Base-by-base conservation (phyloP, 202 grass and related monocot species). In the Musa balbisiana region DNA sequence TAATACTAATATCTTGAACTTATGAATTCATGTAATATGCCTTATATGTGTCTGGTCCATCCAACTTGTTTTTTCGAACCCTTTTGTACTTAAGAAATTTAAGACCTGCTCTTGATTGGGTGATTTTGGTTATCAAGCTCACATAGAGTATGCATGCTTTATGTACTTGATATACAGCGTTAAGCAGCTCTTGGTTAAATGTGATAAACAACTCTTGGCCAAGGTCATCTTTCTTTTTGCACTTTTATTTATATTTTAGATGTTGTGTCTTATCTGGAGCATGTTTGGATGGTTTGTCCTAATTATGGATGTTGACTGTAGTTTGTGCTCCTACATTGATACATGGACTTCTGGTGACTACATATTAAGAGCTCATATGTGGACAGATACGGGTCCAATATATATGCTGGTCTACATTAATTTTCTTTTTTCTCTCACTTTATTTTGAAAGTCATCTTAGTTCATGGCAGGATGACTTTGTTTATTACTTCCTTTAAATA, bases 301-400 rank as follows among this genome's bases (percentile, higher is more conserved):
- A 79, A 70, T 49, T 79, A 70, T 79, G 77, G 53, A 59, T 79
- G 66, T 65, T 79, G n/a, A 43, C 77, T 66, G 60, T 71, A 71
- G 66, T 79, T 64, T 71, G 24, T 16, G 64, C 66, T 79, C 77
- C 77, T 79, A 79, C 66, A 79, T 50, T 70, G 5, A 77, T 49
- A 64, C 17, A 50, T 51, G 66, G 77, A 27, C 77, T 79, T 79
- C 66, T 59, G 77, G 54, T 79, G 77, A 79, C 77, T 71, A 59
- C 65, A 59, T 67, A 71, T 53, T 70, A 12, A 13, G 65, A 79
- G 65, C 53, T 70, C 52, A 43, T 79, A 53, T 79, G 77, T 79
- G 25, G 77, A 79, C 65, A 79, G 77, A 79, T 79, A 69, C 77
- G 77, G 77, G 77, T 79, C 77, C 50, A 16, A 79, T 25, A 79